These are phyloP conservation scores for Glutinoglossum americanum DNA, from an alignment of 495 filamentous ascomycete species.

Conservation along the genomic window DNA sequence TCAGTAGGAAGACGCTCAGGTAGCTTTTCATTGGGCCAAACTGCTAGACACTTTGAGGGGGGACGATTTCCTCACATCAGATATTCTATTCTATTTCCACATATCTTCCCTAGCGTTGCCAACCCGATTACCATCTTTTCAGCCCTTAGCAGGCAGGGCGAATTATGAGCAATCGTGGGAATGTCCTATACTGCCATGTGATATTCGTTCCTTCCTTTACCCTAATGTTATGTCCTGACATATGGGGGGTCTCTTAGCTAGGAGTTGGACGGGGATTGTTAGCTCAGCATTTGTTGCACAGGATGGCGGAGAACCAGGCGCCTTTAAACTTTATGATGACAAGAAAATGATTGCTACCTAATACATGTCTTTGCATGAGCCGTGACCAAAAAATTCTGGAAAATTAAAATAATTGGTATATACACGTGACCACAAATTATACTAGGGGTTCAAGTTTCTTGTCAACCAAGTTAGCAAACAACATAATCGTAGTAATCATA, in stretches of 20 bases:
- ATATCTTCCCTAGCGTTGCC: not conserved
- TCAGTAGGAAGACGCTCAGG: not conserved
- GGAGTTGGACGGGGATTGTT: conserved; percentile 1
- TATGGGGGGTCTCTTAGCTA: not conserved
- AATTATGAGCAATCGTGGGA: not conserved
- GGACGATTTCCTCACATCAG: not conserved
- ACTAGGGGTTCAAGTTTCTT: too few species aligned
- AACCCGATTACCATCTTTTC: not conserved
- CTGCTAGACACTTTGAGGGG: not conserved
- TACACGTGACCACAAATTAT: not conserved
- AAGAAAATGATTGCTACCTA: not conserved
- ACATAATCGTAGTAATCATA: not conserved
- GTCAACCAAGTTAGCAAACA: not conserved
- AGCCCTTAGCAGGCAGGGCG: not conserved
- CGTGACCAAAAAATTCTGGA: too few species aligned
- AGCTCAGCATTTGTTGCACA: conserved; percentile 2
- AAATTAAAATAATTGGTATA: too few species aligned
- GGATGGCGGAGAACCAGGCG: not conserved
- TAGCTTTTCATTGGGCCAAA: not conserved
- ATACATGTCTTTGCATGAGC: not conserved
- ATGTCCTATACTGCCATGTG: not conserved
- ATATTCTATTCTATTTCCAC: not conserved
- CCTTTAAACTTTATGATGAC: not conserved
- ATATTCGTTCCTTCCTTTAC: not conserved
- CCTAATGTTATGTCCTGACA: conserved; percentile 1